Evolutionary conservation across 2,329 filamentous ascomycete genomes (phyloP).

Genomic region (Curvularia spicifera): DNA sequence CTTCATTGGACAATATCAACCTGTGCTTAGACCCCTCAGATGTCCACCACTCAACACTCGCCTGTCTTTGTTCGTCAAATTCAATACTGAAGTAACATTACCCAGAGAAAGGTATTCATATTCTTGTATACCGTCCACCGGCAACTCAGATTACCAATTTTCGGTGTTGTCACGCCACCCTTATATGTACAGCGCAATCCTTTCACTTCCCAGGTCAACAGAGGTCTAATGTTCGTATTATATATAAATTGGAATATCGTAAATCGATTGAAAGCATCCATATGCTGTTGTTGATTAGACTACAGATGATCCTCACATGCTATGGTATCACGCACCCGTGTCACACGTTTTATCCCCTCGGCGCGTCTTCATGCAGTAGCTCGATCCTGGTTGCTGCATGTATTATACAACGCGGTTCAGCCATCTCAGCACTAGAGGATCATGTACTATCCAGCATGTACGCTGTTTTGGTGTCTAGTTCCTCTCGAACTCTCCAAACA

Average conservation of each 20-base stretch:
- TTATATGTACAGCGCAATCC: neutral
- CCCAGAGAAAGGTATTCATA: neutral
- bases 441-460: neutral
- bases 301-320: neutral
- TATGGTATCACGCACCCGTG: neutral
- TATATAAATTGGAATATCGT: neutral
- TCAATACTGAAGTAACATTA: neutral
- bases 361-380: neutral
- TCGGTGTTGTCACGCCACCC: neutral
- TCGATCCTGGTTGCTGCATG: neutral
- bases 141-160: neutral
- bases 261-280: neutral
- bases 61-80: neutral
- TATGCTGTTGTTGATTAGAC: neutral
- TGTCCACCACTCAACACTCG: neutral
- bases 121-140: neutral
- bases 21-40: neutral
- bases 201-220: neutral
- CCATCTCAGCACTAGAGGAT: neutral
- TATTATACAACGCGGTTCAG: neutral
- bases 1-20: neutral
- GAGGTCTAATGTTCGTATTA: no score
- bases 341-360: neutral
- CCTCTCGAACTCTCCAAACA: neutral
- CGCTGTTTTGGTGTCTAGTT: neutral